A percentile compares a stretch with the other conserved stretches of the same genome.
Evolutionary conservation across 2,329 filamentous ascomycete genomes (phyloP).

Genomic region (Neodidymelliopsis sp.): DNA sequence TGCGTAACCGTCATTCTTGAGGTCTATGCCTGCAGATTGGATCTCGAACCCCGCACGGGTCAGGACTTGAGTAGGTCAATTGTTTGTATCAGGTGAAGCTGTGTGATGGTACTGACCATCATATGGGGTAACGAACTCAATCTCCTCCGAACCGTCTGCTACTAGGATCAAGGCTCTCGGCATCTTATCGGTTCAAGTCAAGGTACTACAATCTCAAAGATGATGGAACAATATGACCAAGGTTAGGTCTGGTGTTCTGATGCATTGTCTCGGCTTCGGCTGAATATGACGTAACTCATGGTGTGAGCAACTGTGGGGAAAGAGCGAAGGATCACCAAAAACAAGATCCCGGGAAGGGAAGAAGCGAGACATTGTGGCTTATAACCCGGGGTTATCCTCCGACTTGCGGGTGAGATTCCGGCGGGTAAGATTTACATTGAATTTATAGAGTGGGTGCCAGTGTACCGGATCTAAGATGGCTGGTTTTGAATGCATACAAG

Average conservation of each 20-base stretch:
- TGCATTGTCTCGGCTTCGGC: background rate
- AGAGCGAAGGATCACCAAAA: slow-evolving; percentile 1
- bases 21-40: slow-evolving; percentile 44
- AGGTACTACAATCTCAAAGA: background rate
- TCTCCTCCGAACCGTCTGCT: slow-evolving; percentile 51
- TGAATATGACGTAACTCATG: slow-evolving; percentile 7
- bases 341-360: background rate
- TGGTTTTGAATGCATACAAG: too few species aligned
- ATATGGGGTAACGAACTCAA: slow-evolving; percentile 52
- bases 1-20: slow-evolving; percentile 41
- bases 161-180: slow-evolving; percentile 49
- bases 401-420: background rate
- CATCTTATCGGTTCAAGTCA: slow-evolving; percentile 23
- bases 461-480: too few species aligned
- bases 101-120: slow-evolving; percentile 39
- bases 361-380: slow-evolving; percentile 8
- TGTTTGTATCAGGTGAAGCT: background rate
- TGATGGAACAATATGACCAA: too few species aligned
- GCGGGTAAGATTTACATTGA: too few species aligned
- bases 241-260: too few species aligned
- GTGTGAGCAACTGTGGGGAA: background rate
- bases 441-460: too few species aligned
- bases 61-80: slow-evolving; percentile 36
- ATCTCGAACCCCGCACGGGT: slow-evolving; percentile 50
- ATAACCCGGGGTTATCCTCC: background rate